Evolutionary conservation across 768 basidiomycete genomes (phyloP).

Genomic region (Rhizopogon vulgaris): DNA sequence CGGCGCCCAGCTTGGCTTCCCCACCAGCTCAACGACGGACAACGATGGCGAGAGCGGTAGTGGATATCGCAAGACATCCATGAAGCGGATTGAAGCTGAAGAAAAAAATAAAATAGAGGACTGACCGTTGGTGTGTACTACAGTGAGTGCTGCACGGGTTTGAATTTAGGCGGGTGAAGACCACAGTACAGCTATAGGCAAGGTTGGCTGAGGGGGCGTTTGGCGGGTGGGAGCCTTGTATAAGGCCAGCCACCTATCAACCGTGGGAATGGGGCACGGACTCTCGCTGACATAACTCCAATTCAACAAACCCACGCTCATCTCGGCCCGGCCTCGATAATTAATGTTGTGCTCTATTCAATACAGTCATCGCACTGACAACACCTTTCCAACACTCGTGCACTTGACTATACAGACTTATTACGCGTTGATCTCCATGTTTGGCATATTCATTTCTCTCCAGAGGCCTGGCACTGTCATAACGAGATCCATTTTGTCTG

Average conservation of each 20-base stretch:
- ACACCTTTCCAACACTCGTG: no score
- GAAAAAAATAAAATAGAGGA: slow-evolving; percentile 13
- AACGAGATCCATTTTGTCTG: no score
- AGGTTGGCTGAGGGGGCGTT: slow-evolving; percentile 29
- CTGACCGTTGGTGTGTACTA: slow-evolving; percentile 27
- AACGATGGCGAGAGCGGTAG: slow-evolving; percentile 3
- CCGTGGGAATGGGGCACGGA: slow-evolving; percentile 31
- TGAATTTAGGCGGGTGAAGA: slow-evolving; percentile 28
- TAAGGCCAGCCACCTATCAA: slow-evolving; percentile 26
- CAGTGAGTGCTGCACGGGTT: slow-evolving; percentile 17
- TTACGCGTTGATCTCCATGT: no score
- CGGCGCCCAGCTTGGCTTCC: slow-evolving; percentile 1
- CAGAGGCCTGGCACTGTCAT: no score
- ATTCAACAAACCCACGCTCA: slow-evolving; percentile 21
- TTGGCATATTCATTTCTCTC: no score
- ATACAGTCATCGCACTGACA: no score
- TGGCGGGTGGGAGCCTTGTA: slow-evolving; percentile 33
- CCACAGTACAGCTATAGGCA: slow-evolving; percentile 32
- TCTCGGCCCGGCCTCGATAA: background rate
- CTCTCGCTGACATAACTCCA: slow-evolving; percentile 27
- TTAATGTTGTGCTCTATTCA: no score
- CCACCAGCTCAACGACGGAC: slow-evolving; percentile 18
- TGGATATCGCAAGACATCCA: slow-evolving; percentile 16
- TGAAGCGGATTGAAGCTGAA: slow-evolving; percentile 15
- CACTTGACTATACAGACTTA: no score